These are phyloP conservation scores for Suhomyces sp. DNA, from an alignment of 805 yeast species.

Conservation along the genomic window DNA sequence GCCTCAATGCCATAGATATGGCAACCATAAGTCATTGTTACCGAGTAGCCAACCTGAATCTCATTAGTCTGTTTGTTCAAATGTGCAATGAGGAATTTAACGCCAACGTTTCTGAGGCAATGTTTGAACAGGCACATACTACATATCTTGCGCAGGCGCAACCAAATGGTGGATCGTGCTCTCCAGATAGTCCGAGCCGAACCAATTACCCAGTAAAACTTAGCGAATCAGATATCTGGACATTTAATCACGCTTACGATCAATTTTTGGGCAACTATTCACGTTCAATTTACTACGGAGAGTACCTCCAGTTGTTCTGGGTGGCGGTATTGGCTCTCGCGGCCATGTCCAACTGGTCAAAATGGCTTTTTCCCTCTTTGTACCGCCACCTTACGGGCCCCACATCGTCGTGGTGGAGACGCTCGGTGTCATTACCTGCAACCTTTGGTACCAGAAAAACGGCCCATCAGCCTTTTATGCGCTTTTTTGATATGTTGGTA, in stretches of 20 bases:
- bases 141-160: constrained; percentile 7
- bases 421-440: constrained; percentile 41
- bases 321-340: constrained; percentile 21
- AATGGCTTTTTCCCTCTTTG: constrained; percentile 32
- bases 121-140: constrained; percentile 20
- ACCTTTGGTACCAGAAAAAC: constrained; percentile 26
- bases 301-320: constrained; percentile 32
- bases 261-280: constrained; percentile 42
- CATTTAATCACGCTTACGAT: constrained; percentile 28
- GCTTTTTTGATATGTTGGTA: constrained; percentile 26
- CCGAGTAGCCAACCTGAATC: constrained; percentile 19
- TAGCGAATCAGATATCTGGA: constrained; percentile 15
- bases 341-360: constrained; percentile 33
- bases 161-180: not conserved
- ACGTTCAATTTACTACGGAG: constrained; percentile 36
- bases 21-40: constrained; percentile 40
- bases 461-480: constrained; percentile 18
- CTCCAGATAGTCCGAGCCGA: not conserved
- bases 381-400: constrained; percentile 27
- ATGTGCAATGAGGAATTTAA: constrained; percentile 23
- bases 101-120: constrained; percentile 17
- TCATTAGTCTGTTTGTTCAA: constrained; percentile 22
- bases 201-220: constrained; percentile 23
- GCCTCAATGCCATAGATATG: constrained; percentile 12
- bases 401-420: constrained; percentile 8